Conservation (phyloP, 2,329 filamentous ascomycete genomes). For the Fusarium buxicola region DNA sequence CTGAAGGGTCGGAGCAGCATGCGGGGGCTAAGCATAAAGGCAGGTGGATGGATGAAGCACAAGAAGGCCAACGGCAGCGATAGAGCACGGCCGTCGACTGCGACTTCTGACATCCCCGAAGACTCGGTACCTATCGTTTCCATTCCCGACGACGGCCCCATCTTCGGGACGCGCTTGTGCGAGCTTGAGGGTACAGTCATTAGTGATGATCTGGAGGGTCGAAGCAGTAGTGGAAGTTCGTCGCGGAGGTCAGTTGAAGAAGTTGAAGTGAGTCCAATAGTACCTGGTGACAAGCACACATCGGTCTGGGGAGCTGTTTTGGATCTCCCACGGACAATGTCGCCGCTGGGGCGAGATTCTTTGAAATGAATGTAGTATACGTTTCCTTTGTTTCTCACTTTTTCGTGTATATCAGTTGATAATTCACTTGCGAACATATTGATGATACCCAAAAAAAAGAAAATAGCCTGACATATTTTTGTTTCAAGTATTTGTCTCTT, state of each 20-base stretch:
- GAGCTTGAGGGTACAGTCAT: neutral
- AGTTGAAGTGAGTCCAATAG: slow-evolving; percentile 25
- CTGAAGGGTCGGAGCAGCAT: slow-evolving; percentile 41
- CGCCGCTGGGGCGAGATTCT: neutral
- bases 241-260: slow-evolving; percentile 8
- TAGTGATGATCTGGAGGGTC: slow-evolving; percentile 13
- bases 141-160: slow-evolving; percentile 9
- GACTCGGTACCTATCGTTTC: slow-evolving; percentile 1
- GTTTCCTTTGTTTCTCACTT: neutral
- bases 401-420: slow-evolving; percentile 11
- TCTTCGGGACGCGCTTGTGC: too few relatives aligned
- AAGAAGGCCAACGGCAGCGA: slow-evolving; percentile 36
- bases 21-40: slow-evolving; percentile 42
- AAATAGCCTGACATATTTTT: too few relatives aligned
- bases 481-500: too few relatives aligned
- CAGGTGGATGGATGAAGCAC: slow-evolving; percentile 46
- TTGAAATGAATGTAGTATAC: neutral
- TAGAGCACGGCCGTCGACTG: neutral
- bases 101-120: slow-evolving; percentile 1
- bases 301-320: slow-evolving; percentile 11
- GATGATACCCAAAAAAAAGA: slow-evolving; percentile 33
- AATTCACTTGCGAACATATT: slow-evolving; percentile 7
- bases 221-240: slow-evolving; percentile 31
- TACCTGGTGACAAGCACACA: slow-evolving; percentile 8
- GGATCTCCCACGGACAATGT: slow-evolving; percentile 6